Base-by-base conservation (phyloP, 257 asterid genomes). In the Capsicum rhomboideum region DNA sequence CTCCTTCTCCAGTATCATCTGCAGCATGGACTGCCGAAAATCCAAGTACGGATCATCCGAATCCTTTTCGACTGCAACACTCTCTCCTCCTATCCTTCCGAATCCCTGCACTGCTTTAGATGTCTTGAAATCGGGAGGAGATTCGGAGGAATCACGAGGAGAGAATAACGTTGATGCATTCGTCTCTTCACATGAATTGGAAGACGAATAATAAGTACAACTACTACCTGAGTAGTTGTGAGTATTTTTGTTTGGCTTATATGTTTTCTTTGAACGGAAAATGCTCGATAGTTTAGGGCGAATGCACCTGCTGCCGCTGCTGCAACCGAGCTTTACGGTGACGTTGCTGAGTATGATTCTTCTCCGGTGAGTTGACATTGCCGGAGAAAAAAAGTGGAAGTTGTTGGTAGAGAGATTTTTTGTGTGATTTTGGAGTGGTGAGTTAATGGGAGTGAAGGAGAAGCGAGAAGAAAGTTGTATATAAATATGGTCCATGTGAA, bases 11-110 rank as follows among this genome's bases (percentile, higher is more conserved):
- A 96, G 80, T 12, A 94, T 94, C 99, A 96, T 96, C 88, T 96
- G 98, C 67, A 96, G 90, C 99, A 96, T 96, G 2, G 99, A 96
- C 54, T 92, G 95, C 12, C 96, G 95, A 87, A 96, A 96, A 40
- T 96, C 99, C 2, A 90, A 87, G n/a, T 96, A 96, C 0, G 98
- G 98, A 85, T 96, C 98, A 67, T 94, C 96, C 55, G 99, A 93
- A 0, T 94, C 98, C 13, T 94, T 92, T 91, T 93, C 99, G 64
- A 93, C 98, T 31, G 98, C 98, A 61, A 93, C 92, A 52, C 97
- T 95, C 82, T 89, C 89, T 4, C 93, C 92, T 37, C 94, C 94
- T 52, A 93, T 88, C 53, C 89, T 85, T 2, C 97, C 97, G 80
- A 93, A 92, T 1, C 97, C 97, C 75, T 91, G 94, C 4, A 95